These are phyloP conservation scores for Flueggea neowawraea DNA, from an alignment of 441 rosid species.

Conservation along the genomic window DNA sequence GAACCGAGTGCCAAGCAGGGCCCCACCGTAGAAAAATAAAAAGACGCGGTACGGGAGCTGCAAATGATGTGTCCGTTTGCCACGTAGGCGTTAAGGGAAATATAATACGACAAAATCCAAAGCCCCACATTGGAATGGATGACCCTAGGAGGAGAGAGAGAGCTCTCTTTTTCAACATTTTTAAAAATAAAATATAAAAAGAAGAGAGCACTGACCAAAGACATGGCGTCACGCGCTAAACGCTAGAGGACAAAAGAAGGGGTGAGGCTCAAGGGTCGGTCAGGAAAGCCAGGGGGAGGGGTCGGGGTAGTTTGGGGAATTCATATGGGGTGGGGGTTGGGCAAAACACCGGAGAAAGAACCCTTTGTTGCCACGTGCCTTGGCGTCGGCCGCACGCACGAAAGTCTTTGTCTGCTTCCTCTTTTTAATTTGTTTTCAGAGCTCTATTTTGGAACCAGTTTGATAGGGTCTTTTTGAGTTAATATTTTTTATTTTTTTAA, in stretches of 20 bases:
- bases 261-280: too few relatives aligned
- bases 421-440: conserved; percentile 30
- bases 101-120: conserved; percentile 39
- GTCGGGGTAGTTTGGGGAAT: conserved; percentile 26
- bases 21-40: too few relatives aligned
- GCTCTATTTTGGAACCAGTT: too few relatives aligned
- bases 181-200: neutral
- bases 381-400: conserved; percentile 82
- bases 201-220: conserved; percentile 23
- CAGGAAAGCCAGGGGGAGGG: too few relatives aligned
- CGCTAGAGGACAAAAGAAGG: too few relatives aligned
- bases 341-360: conserved; percentile 53
- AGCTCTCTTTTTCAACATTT: too few relatives aligned
- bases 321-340: neutral
- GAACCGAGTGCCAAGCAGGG: too few relatives aligned
- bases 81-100: neutral
- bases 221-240: conserved; percentile 53
- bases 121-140: conserved; percentile 27
- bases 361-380: conserved; percentile 89
- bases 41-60: too few relatives aligned
- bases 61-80: too few relatives aligned
- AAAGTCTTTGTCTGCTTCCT: conserved; percentile 35
- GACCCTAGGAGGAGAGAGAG: neutral
- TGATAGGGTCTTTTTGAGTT: too few relatives aligned
- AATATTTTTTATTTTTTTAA: too few relatives aligned